Conservation (phyloP, 305 asterid genomes). For the Plantago coronopus region DNA sequence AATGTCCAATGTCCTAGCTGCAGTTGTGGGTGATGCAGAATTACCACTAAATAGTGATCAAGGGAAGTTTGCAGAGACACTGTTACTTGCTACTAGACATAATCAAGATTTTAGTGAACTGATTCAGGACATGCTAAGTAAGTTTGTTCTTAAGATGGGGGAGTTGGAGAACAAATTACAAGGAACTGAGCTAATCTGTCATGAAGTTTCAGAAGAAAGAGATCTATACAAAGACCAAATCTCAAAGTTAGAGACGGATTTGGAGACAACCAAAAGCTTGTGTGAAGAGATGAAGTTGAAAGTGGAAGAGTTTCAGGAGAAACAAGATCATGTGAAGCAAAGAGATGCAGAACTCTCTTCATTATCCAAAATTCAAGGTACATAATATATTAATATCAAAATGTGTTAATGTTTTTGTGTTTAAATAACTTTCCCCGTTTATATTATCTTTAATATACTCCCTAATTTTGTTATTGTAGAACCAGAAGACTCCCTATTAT, state of each 20-base stretch:
- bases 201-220: slow-evolving; percentile 54
- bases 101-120: slow-evolving; percentile 43
- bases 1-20: slow-evolving; percentile 30
- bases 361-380: slow-evolving; percentile 53
- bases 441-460: slow-evolving; percentile 20
- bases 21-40: slow-evolving; percentile 30
- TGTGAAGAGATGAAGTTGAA: slow-evolving; percentile 43
- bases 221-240: slow-evolving; percentile 43
- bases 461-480: slow-evolving; percentile 48
- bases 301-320: slow-evolving; percentile 45
- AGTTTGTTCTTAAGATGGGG: slow-evolving; percentile 37
- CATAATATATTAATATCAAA: slow-evolving; percentile 19
- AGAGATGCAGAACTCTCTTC: slow-evolving; percentile 63
- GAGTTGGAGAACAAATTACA: slow-evolving; percentile 49
- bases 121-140: slow-evolving; percentile 39
- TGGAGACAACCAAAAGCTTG: slow-evolving; percentile 42
- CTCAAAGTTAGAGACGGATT: slow-evolving; percentile 56
- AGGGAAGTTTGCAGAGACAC: slow-evolving; percentile 52
- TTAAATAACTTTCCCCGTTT: slow-evolving; percentile 16
- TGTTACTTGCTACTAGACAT: slow-evolving; percentile 51
- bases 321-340: slow-evolving; percentile 42
- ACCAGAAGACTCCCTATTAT: slow-evolving; percentile 43
- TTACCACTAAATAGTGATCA: slow-evolving; percentile 37
- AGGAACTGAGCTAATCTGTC: slow-evolving; percentile 44
- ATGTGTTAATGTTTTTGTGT: slow-evolving; percentile 2